phyloP scores from a whole-genome alignment of 352 stramenopile genomes.

The Phytopythium montanum region DNA sequence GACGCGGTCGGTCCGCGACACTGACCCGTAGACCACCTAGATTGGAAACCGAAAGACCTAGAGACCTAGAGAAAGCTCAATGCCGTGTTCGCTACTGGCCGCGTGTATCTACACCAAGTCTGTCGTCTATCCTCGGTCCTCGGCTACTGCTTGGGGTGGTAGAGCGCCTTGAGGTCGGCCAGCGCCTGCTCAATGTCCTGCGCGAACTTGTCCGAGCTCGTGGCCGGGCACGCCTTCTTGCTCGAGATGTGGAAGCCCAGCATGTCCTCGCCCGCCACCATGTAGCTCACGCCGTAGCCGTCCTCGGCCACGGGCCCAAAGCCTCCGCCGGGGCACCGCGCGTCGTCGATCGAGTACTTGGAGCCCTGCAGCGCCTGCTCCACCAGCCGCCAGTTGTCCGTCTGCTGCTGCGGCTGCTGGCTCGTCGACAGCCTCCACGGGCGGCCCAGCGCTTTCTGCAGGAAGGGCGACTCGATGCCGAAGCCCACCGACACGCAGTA shows the following conservation, averaged over 20 bases:
- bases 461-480: constrained; percentile 83
- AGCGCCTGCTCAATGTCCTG: constrained; percentile 75
- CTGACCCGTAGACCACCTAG: background rate
- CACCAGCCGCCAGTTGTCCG: constrained; percentile 71
- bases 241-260: constrained; percentile 91
- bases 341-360: constrained; percentile 53
- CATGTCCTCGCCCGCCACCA: constrained; percentile 85
- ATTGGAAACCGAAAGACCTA: too few species aligned
- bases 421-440: constrained; percentile 88
- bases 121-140: background rate
- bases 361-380: constrained; percentile 57
- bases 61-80: too few species aligned
- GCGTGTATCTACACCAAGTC: background rate
- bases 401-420: constrained; percentile 90
- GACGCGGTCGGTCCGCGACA: constrained; percentile 43
- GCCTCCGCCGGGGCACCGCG: constrained; percentile 74
- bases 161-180: constrained; percentile 72
- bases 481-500: constrained; percentile 89
- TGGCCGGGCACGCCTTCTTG: constrained; percentile 74
- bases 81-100: background rate
- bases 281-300: constrained; percentile 91
- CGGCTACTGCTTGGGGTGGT: constrained; percentile 34
- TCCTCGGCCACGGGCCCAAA: constrained; percentile 90
- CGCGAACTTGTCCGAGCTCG: constrained; percentile 80
- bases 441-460: constrained; percentile 79